Evolutionary conservation across 2,329 filamentous ascomycete genomes (phyloP).

Genomic region (Penicillium sp.): DNA sequence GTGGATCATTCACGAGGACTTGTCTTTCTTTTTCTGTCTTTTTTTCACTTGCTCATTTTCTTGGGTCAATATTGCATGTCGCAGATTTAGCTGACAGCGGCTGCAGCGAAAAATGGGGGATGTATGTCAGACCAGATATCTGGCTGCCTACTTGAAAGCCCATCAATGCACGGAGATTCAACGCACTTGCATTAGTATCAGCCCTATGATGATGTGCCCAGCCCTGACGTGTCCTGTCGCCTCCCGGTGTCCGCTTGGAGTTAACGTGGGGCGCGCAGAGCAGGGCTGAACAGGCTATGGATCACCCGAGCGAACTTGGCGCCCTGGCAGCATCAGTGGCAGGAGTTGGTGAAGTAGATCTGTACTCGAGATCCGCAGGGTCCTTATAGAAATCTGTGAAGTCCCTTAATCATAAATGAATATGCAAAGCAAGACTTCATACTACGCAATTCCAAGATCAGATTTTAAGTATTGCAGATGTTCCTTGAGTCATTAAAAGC

Average conservation of each 20-base stretch:
- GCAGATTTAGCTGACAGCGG: background rate
- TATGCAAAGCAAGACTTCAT: no score
- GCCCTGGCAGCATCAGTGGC: background rate
- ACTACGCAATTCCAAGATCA: background rate
- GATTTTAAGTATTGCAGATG: background rate
- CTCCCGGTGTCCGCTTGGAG: background rate
- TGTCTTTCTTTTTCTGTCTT: background rate
- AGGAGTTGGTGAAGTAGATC: background rate
- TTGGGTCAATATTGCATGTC: background rate
- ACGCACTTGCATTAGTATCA: background rate
- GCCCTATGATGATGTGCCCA: background rate
- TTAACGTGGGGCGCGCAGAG: background rate
- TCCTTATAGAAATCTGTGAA: background rate
- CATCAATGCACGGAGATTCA: background rate
- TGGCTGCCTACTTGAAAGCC: background rate
- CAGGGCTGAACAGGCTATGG: constrained; percentile 7
- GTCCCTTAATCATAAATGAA: no score
- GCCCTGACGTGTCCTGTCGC: constrained; percentile 3
- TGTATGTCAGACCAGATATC: background rate
- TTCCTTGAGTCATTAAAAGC: background rate
- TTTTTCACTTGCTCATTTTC: background rate
- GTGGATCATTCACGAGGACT: background rate
- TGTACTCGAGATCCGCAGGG: background rate
- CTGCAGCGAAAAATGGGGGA: background rate
- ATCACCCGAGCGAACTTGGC: background rate